Base-by-base conservation (phyloP, 2,329 filamentous ascomycete genomes). In the Exophiala dermatitidis region DNA sequence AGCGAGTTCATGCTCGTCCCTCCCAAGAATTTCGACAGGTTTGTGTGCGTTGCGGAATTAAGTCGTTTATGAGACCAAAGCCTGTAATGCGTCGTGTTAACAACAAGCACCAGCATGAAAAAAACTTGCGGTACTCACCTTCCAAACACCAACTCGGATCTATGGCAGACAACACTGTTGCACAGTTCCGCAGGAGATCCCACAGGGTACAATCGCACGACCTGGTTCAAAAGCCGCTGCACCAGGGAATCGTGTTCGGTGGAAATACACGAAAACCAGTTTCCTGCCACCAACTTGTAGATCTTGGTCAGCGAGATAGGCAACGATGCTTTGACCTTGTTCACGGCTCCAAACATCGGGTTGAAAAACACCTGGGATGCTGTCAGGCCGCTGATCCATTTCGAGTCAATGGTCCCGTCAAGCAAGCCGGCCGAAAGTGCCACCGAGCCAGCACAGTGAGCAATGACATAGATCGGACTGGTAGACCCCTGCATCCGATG, bases 1-100 rank as follows among this genome's bases (percentile, higher is more conserved):
- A 70, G 57, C 6, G 64, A 54, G 6, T 60, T 61, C 31, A 65
- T 68, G 34, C 64, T 60, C 1, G 63, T 61, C 4, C 68, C 69
- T 6, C 34, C 44, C 1, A 52, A 31, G 37, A 52, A 52, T 31
- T 43, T 40, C 30, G 33, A 43, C 10, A 52, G 28, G 19, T 52
- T 52, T n/a, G 37, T 12, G 28, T 52, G 50, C 5, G 50, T 52
- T 2, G 43, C 44, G 2, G 36, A 10, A 44, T 52, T 52, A 7
- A 52, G 43, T 12, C 37, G 33, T 9, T 46, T 43, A 19, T 52
- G 50, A 4, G 33, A 41, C 50, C 50, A 52, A 26, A 52, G 44
- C 8, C 48, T 50, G 38, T 50, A n/a, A 44, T 36, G 33, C 6
- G 6, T 36, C 6, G 33, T n/a, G 33, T 36, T 36, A n/a, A 36